Conservation (phyloP, 202 grass and related monocot genomes). For the Bolboschoenoplectus hybrid region DNA sequence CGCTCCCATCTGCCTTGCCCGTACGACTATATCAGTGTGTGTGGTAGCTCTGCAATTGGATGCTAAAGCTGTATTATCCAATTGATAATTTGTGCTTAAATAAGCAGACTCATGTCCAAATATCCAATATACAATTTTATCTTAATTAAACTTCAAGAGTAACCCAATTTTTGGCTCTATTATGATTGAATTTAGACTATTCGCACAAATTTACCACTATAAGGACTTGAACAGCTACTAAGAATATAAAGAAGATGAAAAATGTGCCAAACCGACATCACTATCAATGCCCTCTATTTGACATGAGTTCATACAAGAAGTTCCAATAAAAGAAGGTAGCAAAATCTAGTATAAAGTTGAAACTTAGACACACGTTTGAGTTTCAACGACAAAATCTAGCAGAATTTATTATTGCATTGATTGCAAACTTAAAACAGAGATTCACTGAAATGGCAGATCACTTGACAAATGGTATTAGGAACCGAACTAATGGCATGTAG, state of each 20-base stretch:
- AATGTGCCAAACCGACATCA: background rate
- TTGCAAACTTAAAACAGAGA: constrained; percentile 13
- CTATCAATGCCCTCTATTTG: constrained; percentile 1
- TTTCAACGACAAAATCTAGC: background rate
- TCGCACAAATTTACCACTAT: background rate
- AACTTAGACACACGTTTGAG: background rate
- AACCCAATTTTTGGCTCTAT: background rate
- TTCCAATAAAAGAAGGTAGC: background rate
- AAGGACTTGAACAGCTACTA: background rate
- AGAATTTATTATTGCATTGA: background rate
- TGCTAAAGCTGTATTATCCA: background rate
- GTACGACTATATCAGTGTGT: constrained; percentile 93
- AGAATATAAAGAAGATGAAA: background rate
- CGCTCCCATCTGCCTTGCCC: constrained; percentile 72
- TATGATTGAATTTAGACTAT: background rate
- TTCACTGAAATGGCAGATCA: background rate
- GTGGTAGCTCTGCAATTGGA: constrained; percentile 73
- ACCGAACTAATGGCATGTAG: too few relatives aligned
- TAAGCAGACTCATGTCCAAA: background rate
- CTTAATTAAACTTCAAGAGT: background rate
- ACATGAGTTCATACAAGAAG: background rate
- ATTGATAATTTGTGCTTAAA: constrained; percentile 7
- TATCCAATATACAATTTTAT: background rate
- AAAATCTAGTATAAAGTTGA: background rate
- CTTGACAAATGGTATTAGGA: background rate